Evolutionary conservation across 805 yeast genomes (phyloP).

Genomic region (Candida dendrica): DNA sequence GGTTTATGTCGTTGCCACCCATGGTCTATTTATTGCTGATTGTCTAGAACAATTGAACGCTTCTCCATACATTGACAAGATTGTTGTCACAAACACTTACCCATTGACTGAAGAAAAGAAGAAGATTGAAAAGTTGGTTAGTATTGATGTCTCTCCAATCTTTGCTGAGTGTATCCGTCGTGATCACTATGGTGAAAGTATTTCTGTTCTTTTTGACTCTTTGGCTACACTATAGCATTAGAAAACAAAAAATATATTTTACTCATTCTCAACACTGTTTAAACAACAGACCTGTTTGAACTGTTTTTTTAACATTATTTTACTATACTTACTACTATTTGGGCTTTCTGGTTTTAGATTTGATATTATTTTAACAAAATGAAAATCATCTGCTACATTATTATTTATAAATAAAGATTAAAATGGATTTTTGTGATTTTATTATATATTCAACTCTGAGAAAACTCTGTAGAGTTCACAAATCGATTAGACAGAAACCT

Average conservation of each 20-base stretch:
- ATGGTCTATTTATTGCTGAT: conserved; percentile 86
- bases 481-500: background rate
- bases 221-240: conserved; percentile 42
- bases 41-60: conserved; percentile 75
- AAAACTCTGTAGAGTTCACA: background rate
- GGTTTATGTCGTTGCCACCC: conserved; percentile 90
- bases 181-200: conserved; percentile 97
- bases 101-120: conserved; percentile 68
- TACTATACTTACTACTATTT: too few species aligned
- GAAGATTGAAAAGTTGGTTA: conserved; percentile 62
- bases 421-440: background rate
- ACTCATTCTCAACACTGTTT: background rate
- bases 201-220: conserved; percentile 87
- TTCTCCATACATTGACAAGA: conserved; percentile 78
- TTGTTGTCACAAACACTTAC: conserved; percentile 93
- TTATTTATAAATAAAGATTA: background rate
- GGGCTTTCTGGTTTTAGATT: too few species aligned
- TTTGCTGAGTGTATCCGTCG: conserved; percentile 98
- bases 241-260: background rate
- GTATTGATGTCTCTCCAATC: conserved; percentile 89
- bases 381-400: background rate
- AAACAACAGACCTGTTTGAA: background rate
- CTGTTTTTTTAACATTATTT: background rate
- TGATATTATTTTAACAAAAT: too few species aligned
- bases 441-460: too few species aligned